Evolutionary conservation across 176 grass and related monocot species (phyloP).

Genomic region (Raddia distichophylla): DNA sequence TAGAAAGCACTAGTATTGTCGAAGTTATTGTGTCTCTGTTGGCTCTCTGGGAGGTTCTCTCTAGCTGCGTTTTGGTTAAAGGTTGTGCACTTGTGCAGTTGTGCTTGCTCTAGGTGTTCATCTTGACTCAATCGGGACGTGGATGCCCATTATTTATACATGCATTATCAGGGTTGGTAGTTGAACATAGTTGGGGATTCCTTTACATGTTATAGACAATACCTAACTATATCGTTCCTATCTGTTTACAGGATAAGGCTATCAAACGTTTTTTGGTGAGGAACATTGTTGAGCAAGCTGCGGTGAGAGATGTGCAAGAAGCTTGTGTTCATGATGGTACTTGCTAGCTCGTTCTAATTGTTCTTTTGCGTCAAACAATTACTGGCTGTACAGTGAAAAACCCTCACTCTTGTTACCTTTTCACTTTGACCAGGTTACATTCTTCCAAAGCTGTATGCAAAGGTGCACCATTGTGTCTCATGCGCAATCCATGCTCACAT

Average conservation of each 20-base stretch:
- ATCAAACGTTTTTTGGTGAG: constrained; percentile 72
- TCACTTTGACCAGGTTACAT: constrained; percentile 44
- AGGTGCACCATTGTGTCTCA: constrained; percentile 70
- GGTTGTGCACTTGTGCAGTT: not conserved
- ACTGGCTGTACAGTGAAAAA: not conserved
- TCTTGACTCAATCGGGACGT: not conserved
- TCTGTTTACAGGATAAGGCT: constrained; percentile 62
- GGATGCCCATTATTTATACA: too few species aligned
- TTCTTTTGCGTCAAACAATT: not conserved
- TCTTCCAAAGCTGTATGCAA: constrained; percentile 67
- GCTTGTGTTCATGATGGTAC: constrained; percentile 74
- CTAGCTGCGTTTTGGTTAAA: not conserved
- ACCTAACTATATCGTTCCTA: not conserved
- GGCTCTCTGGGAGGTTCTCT: not conserved
- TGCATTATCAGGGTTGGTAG: not conserved
- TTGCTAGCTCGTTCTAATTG: not conserved
- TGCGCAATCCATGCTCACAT: constrained; percentile 70
- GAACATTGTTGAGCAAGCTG: constrained; percentile 78
- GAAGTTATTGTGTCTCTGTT: not conserved
- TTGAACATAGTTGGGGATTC: not conserved
- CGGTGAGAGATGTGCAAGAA: constrained; percentile 73
- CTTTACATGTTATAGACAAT: not conserved
- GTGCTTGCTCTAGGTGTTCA: not conserved
- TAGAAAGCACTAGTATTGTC: not conserved
- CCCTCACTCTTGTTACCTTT: not conserved